These are phyloP conservation scores for Macrolepiota dolichaula DNA, from an alignment of 768 basidiomycete species.

Conservation along the genomic window DNA sequence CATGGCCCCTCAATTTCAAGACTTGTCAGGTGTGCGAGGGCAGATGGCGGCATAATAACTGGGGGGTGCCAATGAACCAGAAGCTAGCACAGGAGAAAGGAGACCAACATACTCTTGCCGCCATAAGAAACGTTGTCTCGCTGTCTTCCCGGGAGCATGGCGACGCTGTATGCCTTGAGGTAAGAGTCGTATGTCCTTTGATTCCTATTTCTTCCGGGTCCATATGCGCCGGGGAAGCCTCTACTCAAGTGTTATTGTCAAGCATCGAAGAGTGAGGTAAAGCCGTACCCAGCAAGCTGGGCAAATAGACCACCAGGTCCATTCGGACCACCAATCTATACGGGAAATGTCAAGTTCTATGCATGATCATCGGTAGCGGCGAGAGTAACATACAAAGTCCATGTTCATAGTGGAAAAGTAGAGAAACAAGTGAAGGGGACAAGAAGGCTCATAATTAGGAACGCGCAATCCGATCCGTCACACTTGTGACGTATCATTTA, in stretches of 20 bases:
- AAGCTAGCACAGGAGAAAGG: slow-evolving; percentile 3
- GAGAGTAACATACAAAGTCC: slow-evolving; percentile 42
- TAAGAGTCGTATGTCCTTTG: slow-evolving; percentile 87
- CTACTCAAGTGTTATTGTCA: slow-evolving; percentile 28
- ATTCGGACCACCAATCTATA: slow-evolving; percentile 40
- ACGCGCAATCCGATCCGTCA: slow-evolving; percentile 24
- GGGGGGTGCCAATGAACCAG: slow-evolving; percentile 5
- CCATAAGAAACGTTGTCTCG: slow-evolving; percentile 93
- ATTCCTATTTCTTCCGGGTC: slow-evolving; percentile 44
- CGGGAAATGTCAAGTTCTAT: slow-evolving; percentile 9
- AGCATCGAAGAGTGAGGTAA: slow-evolving; percentile 2
- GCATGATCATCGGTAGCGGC: neutral
- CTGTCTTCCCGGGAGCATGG: slow-evolving; percentile 85
- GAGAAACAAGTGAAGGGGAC: slow-evolving; percentile 10
- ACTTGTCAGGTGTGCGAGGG: slow-evolving; percentile 81
- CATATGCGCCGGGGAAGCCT: slow-evolving; percentile 50
- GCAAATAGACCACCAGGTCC: slow-evolving; percentile 62
- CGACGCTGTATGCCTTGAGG: slow-evolving; percentile 92
- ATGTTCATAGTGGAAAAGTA: slow-evolving; percentile 23
- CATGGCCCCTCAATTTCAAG: slow-evolving; percentile 90
- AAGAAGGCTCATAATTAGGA: slow-evolving; percentile 12
- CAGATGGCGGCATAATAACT: slow-evolving; percentile 99
- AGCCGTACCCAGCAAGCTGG: slow-evolving; percentile 58
- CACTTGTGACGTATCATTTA: slow-evolving; percentile 28
- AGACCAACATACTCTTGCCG: slow-evolving; percentile 73